Evolutionary conservation across 768 basidiomycete species (phyloP).

Genomic region (Mycena belliarum): DNA sequence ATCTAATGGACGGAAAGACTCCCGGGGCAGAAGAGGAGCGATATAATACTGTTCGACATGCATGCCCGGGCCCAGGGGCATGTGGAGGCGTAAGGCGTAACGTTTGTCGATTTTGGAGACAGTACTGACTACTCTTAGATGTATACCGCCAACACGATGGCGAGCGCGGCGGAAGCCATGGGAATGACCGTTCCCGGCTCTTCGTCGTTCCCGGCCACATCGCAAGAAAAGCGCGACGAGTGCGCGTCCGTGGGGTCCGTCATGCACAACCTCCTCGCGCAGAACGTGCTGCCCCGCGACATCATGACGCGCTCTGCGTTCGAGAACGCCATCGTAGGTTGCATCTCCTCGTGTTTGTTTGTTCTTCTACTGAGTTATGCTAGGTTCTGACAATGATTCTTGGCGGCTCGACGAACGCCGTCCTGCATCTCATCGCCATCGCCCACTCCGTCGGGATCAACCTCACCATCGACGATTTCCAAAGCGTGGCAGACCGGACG

Average conservation of each 20-base stretch:
- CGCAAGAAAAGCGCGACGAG: slow-evolving; percentile 83
- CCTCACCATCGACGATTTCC: slow-evolving; percentile 90
- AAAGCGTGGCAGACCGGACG: slow-evolving; percentile 84
- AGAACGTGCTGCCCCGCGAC: slow-evolving; percentile 90
- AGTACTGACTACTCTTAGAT: slow-evolving; percentile 51
- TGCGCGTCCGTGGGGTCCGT: slow-evolving; percentile 76
- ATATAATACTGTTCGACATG: slow-evolving; percentile 85
- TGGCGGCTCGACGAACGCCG: slow-evolving; percentile 97
- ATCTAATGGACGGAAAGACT: slow-evolving; percentile 86
- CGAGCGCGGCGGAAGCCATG: slow-evolving; percentile 89
- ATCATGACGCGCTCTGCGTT: slow-evolving; percentile 98
- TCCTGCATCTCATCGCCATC: slow-evolving; percentile 94
- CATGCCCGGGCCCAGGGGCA: slow-evolving; percentile 97
- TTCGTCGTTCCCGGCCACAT: slow-evolving; percentile 95
- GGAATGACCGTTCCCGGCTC: slow-evolving; percentile 97
- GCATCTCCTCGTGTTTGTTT: background rate
- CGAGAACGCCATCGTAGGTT: slow-evolving; percentile 91
- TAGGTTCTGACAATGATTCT: slow-evolving; percentile 96
- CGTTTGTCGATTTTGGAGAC: background rate
- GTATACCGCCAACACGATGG: slow-evolving; percentile 99
- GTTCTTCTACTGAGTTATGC: background rate
- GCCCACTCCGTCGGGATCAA: slow-evolving; percentile 94
- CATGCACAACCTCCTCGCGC: slow-evolving; percentile 87
- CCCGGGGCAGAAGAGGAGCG: slow-evolving; percentile 79
- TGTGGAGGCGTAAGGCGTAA: slow-evolving; percentile 87